These are phyloP conservation scores for Xylaria flabelliformis DNA, from an alignment of 495 filamentous ascomycete genomes.

Conservation along the genomic window DNA sequence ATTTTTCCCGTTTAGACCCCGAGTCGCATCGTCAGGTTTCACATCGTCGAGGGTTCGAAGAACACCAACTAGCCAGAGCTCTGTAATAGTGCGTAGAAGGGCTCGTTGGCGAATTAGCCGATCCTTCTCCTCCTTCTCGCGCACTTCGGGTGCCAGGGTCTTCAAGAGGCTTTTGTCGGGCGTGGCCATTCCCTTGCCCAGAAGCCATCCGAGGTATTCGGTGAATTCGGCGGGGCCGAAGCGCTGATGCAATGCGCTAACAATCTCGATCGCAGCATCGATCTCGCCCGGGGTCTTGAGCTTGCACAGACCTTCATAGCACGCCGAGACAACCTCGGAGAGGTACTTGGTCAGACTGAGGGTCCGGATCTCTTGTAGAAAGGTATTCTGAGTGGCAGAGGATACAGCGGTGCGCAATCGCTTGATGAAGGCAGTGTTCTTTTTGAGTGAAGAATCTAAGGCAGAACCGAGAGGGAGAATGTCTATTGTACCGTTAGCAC, in stretches of 20 bases:
- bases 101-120: slow-evolving; percentile 84
- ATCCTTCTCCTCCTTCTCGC: slow-evolving; percentile 96
- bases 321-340: slow-evolving; percentile 97
- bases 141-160: slow-evolving; percentile 74
- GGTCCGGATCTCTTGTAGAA: slow-evolving; percentile 89
- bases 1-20: slow-evolving; percentile 59
- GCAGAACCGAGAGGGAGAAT: slow-evolving; percentile 78
- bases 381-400: slow-evolving; percentile 75
- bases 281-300: slow-evolving; percentile 90
- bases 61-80: slow-evolving; percentile 93
- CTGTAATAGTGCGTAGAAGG: slow-evolving; percentile 87
- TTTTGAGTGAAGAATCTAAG: slow-evolving; percentile 96
- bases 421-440: slow-evolving; percentile 99
- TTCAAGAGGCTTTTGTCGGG: slow-evolving; percentile 90
- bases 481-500: slow-evolving; percentile 58
- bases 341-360: slow-evolving; percentile 96
- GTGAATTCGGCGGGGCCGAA: slow-evolving; percentile 94
- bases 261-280: slow-evolving; percentile 87
- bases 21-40: slow-evolving; percentile 80
- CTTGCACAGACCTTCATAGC: slow-evolving; percentile 92
- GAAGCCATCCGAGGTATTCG: slow-evolving; percentile 86
- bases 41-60: slow-evolving; percentile 90
- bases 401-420: slow-evolving; percentile 89
- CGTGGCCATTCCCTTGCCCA: slow-evolving; percentile 90
- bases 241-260: slow-evolving; percentile 93